These are phyloP conservation scores for Pyrenophora tritici-repentis DNA, from an alignment of 2,329 filamentous ascomycete genomes.

Conservation along the genomic window DNA sequence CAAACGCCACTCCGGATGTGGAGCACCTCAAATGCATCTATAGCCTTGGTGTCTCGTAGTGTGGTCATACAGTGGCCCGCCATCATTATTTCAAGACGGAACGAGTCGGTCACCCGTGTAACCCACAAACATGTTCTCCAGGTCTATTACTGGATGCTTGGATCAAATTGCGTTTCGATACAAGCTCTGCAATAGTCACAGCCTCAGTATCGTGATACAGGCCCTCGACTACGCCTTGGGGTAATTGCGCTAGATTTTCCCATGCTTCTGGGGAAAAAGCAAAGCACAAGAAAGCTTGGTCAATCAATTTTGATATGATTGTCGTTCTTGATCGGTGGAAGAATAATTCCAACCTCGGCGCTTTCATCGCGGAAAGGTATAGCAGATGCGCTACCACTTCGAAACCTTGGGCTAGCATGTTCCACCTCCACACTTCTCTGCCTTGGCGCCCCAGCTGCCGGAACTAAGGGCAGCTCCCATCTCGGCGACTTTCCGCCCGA, in stretches of 20 bases:
- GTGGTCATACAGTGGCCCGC: no score
- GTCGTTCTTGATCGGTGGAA: conserved; percentile 94
- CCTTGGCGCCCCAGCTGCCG: conserved; percentile 4
- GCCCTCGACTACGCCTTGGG: no score
- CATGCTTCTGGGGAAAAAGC: background rate
- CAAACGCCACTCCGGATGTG: background rate
- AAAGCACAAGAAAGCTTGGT: conserved; percentile 58
- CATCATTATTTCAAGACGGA: no score
- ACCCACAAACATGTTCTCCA: no score
- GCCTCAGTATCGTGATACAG: no score
- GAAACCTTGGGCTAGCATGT: background rate
- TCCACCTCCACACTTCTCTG: conserved; percentile 3
- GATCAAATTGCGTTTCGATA: no score
- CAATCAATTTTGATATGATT: conserved; percentile 98
- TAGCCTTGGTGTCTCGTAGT: no score
- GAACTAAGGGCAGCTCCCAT: background rate
- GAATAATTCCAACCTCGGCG: conserved; percentile 53
- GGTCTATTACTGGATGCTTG: no score
- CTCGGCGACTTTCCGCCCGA: no score
- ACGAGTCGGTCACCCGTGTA: no score
- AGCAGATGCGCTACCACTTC: background rate
- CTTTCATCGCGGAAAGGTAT: conserved; percentile 2
- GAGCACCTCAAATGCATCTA: no score
- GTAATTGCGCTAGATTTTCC: background rate
- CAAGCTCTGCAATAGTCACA: no score